These are phyloP conservation scores for Torrubiella hemipterigena DNA, from an alignment of 2,329 filamentous ascomycete genomes.

Conservation along the genomic window DNA sequence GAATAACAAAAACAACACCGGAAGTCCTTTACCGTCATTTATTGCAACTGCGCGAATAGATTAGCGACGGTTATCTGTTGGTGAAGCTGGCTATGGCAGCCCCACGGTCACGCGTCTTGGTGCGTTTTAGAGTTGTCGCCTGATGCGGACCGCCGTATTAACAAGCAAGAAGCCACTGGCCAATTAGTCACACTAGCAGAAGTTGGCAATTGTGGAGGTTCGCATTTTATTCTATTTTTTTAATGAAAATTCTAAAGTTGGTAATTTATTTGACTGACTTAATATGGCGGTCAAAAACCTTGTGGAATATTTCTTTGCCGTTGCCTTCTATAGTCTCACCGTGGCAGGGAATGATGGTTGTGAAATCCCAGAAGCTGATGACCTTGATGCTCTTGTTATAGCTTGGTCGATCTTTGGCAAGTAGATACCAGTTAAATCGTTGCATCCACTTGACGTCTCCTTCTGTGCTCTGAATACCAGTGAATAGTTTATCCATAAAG, in stretches of 20 bases:
- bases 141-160: too few species aligned
- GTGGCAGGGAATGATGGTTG: slow-evolving; percentile 80
- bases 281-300: slow-evolving; percentile 77
- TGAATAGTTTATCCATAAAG: slow-evolving; percentile 30
- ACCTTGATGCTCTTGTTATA: slow-evolving; percentile 58
- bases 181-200: too few species aligned
- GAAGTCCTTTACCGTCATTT: too few species aligned
- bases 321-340: slow-evolving; percentile 71
- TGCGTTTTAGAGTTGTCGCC: too few species aligned
- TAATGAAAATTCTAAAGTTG: neutral
- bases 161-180: too few species aligned
- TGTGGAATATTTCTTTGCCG: slow-evolving; percentile 65
- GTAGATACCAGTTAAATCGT: slow-evolving; percentile 70
- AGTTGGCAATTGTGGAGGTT: too few species aligned
- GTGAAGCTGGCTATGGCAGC: too few species aligned
- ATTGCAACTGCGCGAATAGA: too few species aligned
- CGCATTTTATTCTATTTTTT: neutral
- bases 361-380: slow-evolving; percentile 75
- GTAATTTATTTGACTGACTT: slow-evolving; percentile 15
- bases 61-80: too few species aligned
- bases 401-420: slow-evolving; percentile 49
- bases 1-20: too few species aligned
- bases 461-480: slow-evolving; percentile 45
- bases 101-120: too few species aligned
- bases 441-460: slow-evolving; percentile 64